Evolutionary conservation across 345 rosid genomes (phyloP).

Genomic region (Citrus unshiu): DNA sequence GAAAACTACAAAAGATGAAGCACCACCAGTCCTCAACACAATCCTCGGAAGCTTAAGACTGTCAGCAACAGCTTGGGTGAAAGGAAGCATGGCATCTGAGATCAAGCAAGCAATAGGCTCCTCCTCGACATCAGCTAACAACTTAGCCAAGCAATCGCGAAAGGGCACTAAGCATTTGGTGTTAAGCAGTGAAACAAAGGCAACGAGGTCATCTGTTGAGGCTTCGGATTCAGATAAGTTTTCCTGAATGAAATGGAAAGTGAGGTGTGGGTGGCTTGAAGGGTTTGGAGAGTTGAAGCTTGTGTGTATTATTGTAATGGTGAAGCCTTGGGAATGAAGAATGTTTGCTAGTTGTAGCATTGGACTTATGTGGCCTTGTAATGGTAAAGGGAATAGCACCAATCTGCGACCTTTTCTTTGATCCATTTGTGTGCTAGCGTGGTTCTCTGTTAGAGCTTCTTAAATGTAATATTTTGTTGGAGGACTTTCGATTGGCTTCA

Average conservation of each 20-base stretch:
- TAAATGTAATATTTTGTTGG: not conserved
- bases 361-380: constrained; percentile 37
- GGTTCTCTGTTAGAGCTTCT: not conserved
- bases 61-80: constrained; percentile 29
- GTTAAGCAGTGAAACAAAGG: constrained; percentile 14
- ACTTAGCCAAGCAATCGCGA: constrained; percentile 19
- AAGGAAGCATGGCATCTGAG: constrained; percentile 23
- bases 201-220: not conserved
- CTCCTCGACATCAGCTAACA: constrained; percentile 10
- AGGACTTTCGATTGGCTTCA: not conserved
- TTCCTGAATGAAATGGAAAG: constrained; percentile 23
- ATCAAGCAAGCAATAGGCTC: constrained; percentile 25
- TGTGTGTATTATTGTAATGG: constrained; percentile 31
- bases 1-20: constrained; percentile 26
- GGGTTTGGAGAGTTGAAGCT: constrained; percentile 31
- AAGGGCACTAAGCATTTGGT: constrained; percentile 15
- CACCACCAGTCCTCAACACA: constrained; percentile 31
- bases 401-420: constrained; percentile 18
- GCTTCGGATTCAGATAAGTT: constrained; percentile 14
- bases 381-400: constrained; percentile 26
- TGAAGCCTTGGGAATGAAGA: constrained; percentile 28
- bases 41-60: constrained; percentile 24
- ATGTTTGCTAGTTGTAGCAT: constrained; percentile 34
- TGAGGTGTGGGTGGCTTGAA: constrained; percentile 28
- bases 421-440: not conserved